Base-by-base conservation (phyloP, 2,329 filamentous ascomycete species). In the Neofusicoccum cordaticola region DNA sequence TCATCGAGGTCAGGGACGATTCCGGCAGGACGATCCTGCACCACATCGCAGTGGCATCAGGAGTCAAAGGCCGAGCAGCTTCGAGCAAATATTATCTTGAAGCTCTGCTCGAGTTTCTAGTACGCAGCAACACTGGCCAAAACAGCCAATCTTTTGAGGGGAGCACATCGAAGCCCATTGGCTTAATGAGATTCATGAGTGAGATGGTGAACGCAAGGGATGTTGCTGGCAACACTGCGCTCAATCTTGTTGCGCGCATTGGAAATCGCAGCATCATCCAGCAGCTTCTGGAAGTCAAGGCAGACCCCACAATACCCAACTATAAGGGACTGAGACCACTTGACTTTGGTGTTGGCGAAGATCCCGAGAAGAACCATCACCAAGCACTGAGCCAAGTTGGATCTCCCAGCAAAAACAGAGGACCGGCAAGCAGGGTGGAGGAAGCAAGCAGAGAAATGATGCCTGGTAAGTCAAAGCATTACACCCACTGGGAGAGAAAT, bases 201-300 rank as follows among this genome's bases (percentile, higher is more conserved):
- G 93, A 98, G 74, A 96, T 99, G 76, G 94, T 99, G 66, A 98
- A 99, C 71, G 90, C 93, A 0, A 91, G 94, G 71, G 95, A 99
- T 77, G 93, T 93, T 71, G 90, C 91, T 39, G 95, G 95, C 0
- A 96, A 99, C 73, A 99, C 95, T 0, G 95, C 95, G 0, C 82
- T 99, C 19, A 97, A 97, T 70, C 89, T 98, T 67, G 95, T 94
- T 1, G 93, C 95, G 1, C 86, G 95, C 67, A 96, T 97, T 69
- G 92, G 93, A 22, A 98, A 97, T 74, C 85, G 90, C 63, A 96
- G 92, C 71, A 97, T 99, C 71, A 96, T 98, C 65, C 94, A 93
- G n/a, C 95, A 99, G 74, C 83, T 99, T 37, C 83, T 98, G 11
- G 95, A 99, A 78, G 93, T 99, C 48, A 93, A 94, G 64, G 95